These are phyloP conservation scores for Melaleuca alternifolia DNA, from an alignment of 345 rosid genomes.

Conservation along the genomic window DNA sequence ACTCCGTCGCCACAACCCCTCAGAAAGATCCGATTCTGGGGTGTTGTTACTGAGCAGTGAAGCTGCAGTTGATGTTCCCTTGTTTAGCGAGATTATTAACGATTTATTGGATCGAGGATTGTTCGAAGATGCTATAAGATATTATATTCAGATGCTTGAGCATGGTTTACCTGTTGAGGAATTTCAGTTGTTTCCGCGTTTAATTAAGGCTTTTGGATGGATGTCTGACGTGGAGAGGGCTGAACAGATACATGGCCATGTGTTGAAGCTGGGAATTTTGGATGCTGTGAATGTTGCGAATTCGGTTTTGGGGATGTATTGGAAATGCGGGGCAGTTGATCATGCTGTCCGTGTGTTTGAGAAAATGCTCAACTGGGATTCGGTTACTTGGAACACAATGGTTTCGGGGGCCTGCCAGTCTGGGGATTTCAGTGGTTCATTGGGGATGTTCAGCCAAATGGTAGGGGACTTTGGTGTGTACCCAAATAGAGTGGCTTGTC, in stretches of 20 bases:
- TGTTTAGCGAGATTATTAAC: conserved; percentile 9
- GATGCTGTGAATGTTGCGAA: background rate
- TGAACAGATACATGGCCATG: conserved; percentile 31
- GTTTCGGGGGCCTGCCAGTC: background rate
- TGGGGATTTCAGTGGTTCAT: background rate
- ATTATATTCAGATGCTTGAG: conserved; percentile 21
- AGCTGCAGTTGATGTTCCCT: conserved; percentile 7
- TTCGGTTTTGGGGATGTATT: background rate
- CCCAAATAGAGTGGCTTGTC: background rate
- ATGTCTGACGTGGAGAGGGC: conserved; percentile 7
- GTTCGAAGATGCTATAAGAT: conserved; percentile 22
- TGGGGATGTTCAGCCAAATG: background rate
- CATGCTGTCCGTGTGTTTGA: background rate
- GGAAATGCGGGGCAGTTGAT: background rate
- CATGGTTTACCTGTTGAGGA: conserved; percentile 14
- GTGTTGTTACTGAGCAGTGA: background rate
- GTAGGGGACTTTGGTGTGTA: background rate
- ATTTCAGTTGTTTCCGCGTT: conserved; percentile 23
- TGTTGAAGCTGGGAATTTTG: conserved; percentile 19
- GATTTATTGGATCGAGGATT: conserved; percentile 14
- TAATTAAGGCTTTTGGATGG: conserved; percentile 33
- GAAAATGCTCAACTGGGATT: background rate
- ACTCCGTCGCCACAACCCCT: background rate
- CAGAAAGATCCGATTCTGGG: background rate
- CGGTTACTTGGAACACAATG: background rate